Evolutionary conservation across 148 eudicot genomes (phyloP), one percentile per base, ranked within the genome.

Genomic region (Fagopyrum esculentum): DNA sequence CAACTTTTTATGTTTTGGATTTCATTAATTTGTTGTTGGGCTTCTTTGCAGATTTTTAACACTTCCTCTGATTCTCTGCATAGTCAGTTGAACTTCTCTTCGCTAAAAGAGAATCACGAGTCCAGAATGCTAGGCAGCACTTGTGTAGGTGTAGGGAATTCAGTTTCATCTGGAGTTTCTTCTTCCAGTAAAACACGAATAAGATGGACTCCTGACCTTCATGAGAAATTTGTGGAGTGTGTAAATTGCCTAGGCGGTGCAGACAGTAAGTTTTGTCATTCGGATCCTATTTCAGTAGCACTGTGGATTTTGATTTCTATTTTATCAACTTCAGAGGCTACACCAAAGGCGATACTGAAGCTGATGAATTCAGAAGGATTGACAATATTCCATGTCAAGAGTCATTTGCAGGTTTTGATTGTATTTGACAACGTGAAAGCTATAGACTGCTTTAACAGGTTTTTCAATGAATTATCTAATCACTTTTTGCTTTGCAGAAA

Each of bases 321-420:
- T 74, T 22, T 49, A 16, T 71, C 48, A 46, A 71, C 55, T 74
- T 61, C 22, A 93, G 98, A 91, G 88, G 98, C 98, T 77, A 93
- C 98, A 22, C 98, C 98, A 52, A 93, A 93, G 87, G 89, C 94
- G 64, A 88, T 93, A 77, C 79, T 93, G 88, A 93, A 86, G 81
- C 83, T 91, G 69, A 93, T 93, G 98, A 89, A 87, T 46, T 74
- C 92, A 3, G 89, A 93, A 49, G 97, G 89, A 77, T 85, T 93
- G 80, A 93, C 94, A 49, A 93, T 93, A 75, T 93, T 85, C 74
- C 97, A 93, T 83, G 94, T 93, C 59, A 93, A 91, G 81, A 93
- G 98, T 76, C 98, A 93, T 83, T 75, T 93, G 74, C 98, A 93
- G 98, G 97, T 93, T 82, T 69, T 57, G 22, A 57, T 76, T 6